Conservation (phyloP, 2,329 filamentous ascomycete species). For the Ramularia collo-cygni region DNA sequence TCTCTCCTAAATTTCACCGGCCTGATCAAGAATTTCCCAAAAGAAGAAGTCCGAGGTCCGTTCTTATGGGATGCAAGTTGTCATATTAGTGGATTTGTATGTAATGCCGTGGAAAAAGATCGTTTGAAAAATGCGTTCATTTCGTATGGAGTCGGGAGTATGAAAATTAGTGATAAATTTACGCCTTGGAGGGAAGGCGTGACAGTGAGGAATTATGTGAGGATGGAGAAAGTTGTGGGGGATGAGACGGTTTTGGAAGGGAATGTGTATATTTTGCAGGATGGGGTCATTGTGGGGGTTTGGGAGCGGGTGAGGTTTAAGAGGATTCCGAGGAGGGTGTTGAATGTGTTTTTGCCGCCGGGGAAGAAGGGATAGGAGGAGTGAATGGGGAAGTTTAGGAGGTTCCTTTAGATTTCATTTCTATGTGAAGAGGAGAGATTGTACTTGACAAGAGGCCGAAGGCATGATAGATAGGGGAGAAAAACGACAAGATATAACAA, state of each 20-base stretch:
- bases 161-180: slow-evolving; percentile 24
- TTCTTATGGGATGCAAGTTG: slow-evolving; percentile 32
- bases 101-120: slow-evolving; percentile 30
- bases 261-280: slow-evolving; percentile 27
- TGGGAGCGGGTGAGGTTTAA: slow-evolving; percentile 32
- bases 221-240: slow-evolving; percentile 26
- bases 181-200: slow-evolving; percentile 2
- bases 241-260: slow-evolving; percentile 21
- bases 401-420: no score
- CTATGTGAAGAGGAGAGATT: no score
- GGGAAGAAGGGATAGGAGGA: slow-evolving; percentile 39
- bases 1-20: slow-evolving; percentile 24
- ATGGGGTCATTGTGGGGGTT: slow-evolving; percentile 26
- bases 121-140: slow-evolving; percentile 30
- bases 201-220: slow-evolving; percentile 25
- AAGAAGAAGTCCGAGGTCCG: slow-evolving; percentile 29
- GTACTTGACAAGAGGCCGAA: no score
- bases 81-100: slow-evolving; percentile 33
- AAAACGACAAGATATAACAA: no score
- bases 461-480: no score
- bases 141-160: slow-evolving; percentile 31
- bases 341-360: slow-evolving; percentile 58
- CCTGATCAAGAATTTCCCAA: slow-evolving; percentile 14
- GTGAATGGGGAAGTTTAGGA: no score
- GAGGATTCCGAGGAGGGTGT: slow-evolving; percentile 54